These are phyloP conservation scores for Collybia sp. DNA, from an alignment of 768 basidiomycete species.

Conservation along the genomic window DNA sequence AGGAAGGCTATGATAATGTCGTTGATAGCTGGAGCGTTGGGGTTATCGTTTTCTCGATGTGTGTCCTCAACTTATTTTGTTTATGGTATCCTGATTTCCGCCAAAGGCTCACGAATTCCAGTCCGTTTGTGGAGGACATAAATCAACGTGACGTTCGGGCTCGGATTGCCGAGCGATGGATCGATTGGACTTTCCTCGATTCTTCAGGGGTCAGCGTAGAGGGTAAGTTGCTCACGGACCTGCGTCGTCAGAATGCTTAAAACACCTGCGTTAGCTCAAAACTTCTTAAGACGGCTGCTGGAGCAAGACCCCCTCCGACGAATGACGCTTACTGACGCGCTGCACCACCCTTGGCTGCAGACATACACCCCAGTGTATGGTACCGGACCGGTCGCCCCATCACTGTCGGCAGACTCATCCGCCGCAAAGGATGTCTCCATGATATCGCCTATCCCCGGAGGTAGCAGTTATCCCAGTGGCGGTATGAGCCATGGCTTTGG, in stretches of 20 bases:
- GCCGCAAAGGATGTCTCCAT: conserved; percentile 17
- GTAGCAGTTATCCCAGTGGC: conserved; percentile 7
- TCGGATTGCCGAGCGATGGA: conserved; percentile 50
- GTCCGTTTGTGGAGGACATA: conserved; percentile 82
- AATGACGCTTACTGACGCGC: conserved; percentile 68
- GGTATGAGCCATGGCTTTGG: conserved; percentile 26
- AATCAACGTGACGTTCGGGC: conserved; percentile 51
- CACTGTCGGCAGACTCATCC: conserved; percentile 4
- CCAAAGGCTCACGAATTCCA: conserved; percentile 66
- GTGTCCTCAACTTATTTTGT: conserved; percentile 2
- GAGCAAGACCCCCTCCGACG: conserved; percentile 57
- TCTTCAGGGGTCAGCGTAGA: conserved; percentile 31
- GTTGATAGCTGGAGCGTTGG: conserved; percentile 98
- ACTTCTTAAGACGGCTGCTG: conserved; percentile 68
- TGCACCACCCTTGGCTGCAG: conserved; percentile 74
- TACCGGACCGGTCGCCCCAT: not conserved
- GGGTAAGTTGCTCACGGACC: conserved; percentile 32
- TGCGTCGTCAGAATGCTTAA: not conserved
- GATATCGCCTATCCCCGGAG: conserved; percentile 10
- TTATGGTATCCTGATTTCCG: conserved; percentile 6
- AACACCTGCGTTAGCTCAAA: conserved; percentile 35
- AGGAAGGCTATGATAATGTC: conserved; percentile 75
- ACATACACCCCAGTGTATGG: conserved; percentile 25
- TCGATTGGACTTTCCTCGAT: conserved; percentile 58
- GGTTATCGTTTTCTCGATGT: conserved; percentile 93